These are phyloP conservation scores for Sonneratia alba DNA, from an alignment of 345 rosid species.

Conservation along the genomic window DNA sequence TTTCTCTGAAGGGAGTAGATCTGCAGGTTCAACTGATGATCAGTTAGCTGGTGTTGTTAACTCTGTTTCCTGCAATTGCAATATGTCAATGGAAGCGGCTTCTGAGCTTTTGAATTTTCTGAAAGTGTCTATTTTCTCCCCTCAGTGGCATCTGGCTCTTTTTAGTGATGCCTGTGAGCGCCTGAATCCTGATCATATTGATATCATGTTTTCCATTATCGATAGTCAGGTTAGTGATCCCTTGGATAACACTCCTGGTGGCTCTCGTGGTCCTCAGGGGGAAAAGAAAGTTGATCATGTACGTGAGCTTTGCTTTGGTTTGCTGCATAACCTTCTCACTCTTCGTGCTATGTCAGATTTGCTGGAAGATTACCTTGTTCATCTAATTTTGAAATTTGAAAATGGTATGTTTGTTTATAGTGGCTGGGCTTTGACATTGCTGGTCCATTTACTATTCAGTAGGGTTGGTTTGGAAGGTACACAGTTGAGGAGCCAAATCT, in stretches of 20 bases:
- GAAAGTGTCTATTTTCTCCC: constrained; percentile 56
- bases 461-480: constrained; percentile 54
- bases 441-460: constrained; percentile 60
- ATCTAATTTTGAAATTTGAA: constrained; percentile 61
- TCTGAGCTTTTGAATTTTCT: constrained; percentile 64
- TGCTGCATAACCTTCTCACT: constrained; percentile 58
- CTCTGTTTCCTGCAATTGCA: constrained; percentile 41
- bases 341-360: constrained; percentile 47
- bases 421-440: constrained; percentile 62
- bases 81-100: constrained; percentile 75
- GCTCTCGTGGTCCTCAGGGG: constrained; percentile 38
- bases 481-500: constrained; percentile 56
- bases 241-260: constrained; percentile 44
- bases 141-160: constrained; percentile 56
- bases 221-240: constrained; percentile 28
- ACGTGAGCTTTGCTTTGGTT: constrained; percentile 57
- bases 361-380: constrained; percentile 69
- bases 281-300: constrained; percentile 42
- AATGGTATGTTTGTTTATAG: constrained; percentile 49
- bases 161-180: constrained; percentile 63
- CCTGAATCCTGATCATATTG: constrained; percentile 55
- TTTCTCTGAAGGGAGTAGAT: constrained; percentile 76
- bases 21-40: constrained; percentile 67
- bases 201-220: constrained; percentile 61
- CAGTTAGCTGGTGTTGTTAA: constrained; percentile 46